Evolutionary conservation across 306 rosid species (phyloP).

Genomic region (Lathyrus tuberosus): DNA sequence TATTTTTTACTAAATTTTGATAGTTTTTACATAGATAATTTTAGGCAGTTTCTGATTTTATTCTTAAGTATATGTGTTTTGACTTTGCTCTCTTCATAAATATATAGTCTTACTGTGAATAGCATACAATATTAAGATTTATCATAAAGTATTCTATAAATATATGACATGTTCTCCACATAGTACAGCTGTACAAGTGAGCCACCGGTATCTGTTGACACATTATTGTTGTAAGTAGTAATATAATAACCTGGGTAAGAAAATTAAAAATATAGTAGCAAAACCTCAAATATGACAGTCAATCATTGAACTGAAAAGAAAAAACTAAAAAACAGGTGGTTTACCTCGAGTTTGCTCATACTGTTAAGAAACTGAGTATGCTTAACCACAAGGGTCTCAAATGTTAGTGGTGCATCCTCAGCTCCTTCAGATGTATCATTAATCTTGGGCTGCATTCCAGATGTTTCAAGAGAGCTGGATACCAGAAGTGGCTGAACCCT

Average conservation of each 20-base stretch:
- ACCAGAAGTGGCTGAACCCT: constrained; percentile 81
- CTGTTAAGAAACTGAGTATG: constrained; percentile 85
- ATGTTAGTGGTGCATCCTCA: constrained; percentile 79
- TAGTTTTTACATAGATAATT: constrained; percentile 8
- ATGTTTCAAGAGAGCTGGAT: constrained; percentile 66
- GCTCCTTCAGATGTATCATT: constrained; percentile 74
- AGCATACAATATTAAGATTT: neutral
- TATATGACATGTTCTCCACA: neutral
- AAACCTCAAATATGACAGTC: constrained; percentile 11
- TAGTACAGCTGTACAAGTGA: neutral
- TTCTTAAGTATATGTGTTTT: neutral
- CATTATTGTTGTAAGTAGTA: constrained; percentile 1
- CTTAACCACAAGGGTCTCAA: constrained; percentile 78
- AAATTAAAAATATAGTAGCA: neutral
- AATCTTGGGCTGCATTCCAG: constrained; percentile 73
- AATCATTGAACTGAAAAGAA: constrained; percentile 2
- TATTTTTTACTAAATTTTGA: neutral
- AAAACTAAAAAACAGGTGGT: constrained; percentile 11
- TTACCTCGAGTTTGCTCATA: constrained; percentile 96
- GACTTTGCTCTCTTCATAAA: neutral
- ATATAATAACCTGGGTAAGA: constrained; percentile 9
- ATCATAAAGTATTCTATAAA: neutral
- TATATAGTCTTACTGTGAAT: neutral
- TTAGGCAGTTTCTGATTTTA: neutral
- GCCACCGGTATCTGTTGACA: neutral